A percentile compares a stretch with the other conserved stretches of the same genome.
These are phyloP conservation scores for Phytophthora crassamura DNA, from an alignment of 352 stramenopile species.

Conservation along the genomic window DNA sequence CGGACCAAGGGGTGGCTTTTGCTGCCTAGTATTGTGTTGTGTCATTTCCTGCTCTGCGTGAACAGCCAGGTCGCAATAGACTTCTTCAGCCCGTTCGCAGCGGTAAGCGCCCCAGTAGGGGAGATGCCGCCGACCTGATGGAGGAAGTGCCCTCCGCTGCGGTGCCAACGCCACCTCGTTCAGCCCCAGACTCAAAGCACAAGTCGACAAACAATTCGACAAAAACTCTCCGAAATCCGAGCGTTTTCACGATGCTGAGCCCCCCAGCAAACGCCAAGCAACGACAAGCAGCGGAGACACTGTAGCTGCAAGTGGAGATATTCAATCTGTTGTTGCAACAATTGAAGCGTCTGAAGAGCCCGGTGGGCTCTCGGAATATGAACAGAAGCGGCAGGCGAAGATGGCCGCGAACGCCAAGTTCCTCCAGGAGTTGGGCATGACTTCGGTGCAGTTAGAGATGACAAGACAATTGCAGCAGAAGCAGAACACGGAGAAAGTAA, in stretches of 20 bases:
- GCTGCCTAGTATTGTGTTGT: too few species aligned
- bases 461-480: slow-evolving; percentile 19
- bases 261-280: slow-evolving; percentile 10
- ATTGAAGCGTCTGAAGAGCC: not conserved
- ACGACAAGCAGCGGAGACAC: not conserved
- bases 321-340: not conserved
- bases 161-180: slow-evolving; percentile 1
- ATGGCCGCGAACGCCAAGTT: slow-evolving; percentile 59
- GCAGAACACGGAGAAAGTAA: not conserved
- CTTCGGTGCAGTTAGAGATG: slow-evolving; percentile 30
- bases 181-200: not conserved
- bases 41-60: too few species aligned
- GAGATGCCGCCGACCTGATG: not conserved
- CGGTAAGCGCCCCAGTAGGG: slow-evolving; percentile 9
- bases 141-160: not conserved
- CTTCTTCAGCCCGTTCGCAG: slow-evolving; percentile 31
- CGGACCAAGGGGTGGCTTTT: too few species aligned
- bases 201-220: not conserved
- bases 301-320: not conserved
- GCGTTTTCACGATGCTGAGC: not conserved
- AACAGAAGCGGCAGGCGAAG: slow-evolving; percentile 44
- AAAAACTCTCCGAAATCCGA: not conserved
- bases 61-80: too few species aligned
- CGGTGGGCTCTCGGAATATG: slow-evolving; percentile 48
- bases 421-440: slow-evolving; percentile 51